These are phyloP conservation scores for rapeseed (Brassica napus) DNA, from an alignment of 345 rosid genomes.

Conservation along the genomic window DNA sequence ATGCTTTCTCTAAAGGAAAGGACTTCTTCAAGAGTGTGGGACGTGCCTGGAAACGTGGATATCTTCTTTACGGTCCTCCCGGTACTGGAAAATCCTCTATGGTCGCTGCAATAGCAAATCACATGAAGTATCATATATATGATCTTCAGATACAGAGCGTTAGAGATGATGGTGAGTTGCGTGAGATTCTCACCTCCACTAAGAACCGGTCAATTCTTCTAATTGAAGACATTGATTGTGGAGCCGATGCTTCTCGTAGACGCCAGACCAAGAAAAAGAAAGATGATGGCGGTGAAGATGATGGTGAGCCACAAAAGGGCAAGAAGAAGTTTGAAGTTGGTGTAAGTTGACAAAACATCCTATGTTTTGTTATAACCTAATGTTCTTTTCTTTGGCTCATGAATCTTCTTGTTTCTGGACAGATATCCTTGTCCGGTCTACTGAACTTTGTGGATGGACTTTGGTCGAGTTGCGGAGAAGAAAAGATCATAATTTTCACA, in stretches of 20 bases:
- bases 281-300: constrained; percentile 17
- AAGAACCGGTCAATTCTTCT: constrained; percentile 41
- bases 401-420: neutral
- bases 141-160: constrained; percentile 44
- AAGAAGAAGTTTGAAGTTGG: constrained; percentile 40
- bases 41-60: constrained; percentile 41
- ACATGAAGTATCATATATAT: constrained; percentile 43
- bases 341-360: constrained; percentile 17
- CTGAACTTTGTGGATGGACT: constrained; percentile 42
- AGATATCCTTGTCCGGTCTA: constrained; percentile 37
- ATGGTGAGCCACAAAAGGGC: constrained; percentile 16
- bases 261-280: constrained; percentile 19
- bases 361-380: neutral
- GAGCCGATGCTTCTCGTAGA: constrained; percentile 39
- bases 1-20: constrained; percentile 37
- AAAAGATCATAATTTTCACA: constrained; percentile 40
- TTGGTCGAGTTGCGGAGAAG: constrained; percentile 43
- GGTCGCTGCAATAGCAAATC: constrained; percentile 46
- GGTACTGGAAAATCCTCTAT: constrained; percentile 42
- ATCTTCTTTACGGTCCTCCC: constrained; percentile 43
- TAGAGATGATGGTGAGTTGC: constrained; percentile 35
- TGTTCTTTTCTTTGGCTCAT: neutral
- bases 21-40: constrained; percentile 43
- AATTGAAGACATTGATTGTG: constrained; percentile 45
- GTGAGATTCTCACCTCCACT: constrained; percentile 40